A percentile compares a stretch with the other conserved stretches of the same genome.
These are phyloP conservation scores for Isatis lusitanica DNA, from an alignment of 441 rosid species.

Conservation along the genomic window DNA sequence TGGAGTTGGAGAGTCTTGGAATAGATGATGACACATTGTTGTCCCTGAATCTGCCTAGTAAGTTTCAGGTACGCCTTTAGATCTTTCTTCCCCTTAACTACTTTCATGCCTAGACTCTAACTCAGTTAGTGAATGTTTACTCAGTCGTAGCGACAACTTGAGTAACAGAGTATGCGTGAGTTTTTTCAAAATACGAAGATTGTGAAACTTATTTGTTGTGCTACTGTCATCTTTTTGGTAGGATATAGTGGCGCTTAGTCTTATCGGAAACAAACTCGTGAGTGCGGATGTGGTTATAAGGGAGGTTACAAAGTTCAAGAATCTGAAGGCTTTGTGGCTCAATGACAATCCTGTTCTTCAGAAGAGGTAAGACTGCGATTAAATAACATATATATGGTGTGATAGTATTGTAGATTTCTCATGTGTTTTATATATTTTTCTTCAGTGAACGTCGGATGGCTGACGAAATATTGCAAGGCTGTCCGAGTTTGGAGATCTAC, in stretches of 20 bases:
- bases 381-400: not conserved
- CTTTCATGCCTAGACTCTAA: not conserved
- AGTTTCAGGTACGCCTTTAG: slow-evolving; percentile 57
- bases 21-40: slow-evolving; percentile 57
- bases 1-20: slow-evolving; percentile 81
- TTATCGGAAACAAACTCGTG: slow-evolving; percentile 71
- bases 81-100: not conserved
- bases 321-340: slow-evolving; percentile 81
- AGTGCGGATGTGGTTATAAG: slow-evolving; percentile 49
- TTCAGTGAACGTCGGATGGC: slow-evolving; percentile 51
- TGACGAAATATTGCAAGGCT: slow-evolving; percentile 57
- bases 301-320: slow-evolving; percentile 68
- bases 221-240: slow-evolving; percentile 32
- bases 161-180: not conserved
- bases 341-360: slow-evolving; percentile 69
- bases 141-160: not conserved
- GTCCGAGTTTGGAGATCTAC: slow-evolving; percentile 77
- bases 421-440: slow-evolving; percentile 32
- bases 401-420: not conserved
- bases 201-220: slow-evolving; percentile 23
- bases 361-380: slow-evolving; percentile 47
- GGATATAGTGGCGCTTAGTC: slow-evolving; percentile 85
- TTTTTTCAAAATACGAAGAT: not conserved
- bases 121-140: not conserved
- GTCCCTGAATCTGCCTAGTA: slow-evolving; percentile 58